Percentiles rank a stretch among this genome's conserved stretches.
Conservation (phyloP, 306 rosid genomes). For the Senna siamea region DNA sequence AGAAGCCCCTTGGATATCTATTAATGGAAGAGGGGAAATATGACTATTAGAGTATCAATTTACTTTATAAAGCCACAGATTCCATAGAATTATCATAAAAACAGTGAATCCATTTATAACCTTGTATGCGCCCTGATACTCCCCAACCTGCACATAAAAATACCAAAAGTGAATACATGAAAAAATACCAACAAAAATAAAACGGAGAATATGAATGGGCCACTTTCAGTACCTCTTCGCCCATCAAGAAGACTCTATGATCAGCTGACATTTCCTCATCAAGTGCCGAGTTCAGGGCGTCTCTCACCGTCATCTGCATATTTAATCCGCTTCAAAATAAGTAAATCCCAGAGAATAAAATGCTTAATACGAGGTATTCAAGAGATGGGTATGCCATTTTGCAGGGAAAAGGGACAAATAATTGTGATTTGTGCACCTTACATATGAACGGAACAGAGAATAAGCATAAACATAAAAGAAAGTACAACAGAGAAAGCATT, state of each 20-base stretch:
- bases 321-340: constrained; percentile 19
- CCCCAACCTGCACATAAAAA: constrained; percentile 79
- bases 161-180: constrained; percentile 33
- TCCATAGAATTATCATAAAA: neutral
- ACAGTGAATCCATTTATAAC: constrained; percentile 47
- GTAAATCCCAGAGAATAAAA: neutral
- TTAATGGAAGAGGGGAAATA: constrained; percentile 14
- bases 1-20: constrained; percentile 90
- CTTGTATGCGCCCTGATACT: constrained; percentile 99
- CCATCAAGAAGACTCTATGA: constrained; percentile 95
- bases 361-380: neutral
- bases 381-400: neutral
- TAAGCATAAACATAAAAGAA: neutral
- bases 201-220: neutral
- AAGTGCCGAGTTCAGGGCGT: constrained; percentile 90
- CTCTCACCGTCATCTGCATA: constrained; percentile 78
- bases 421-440: neutral
- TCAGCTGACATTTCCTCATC: constrained; percentile 99
- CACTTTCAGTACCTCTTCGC: constrained; percentile 77
- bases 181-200: neutral
- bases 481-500: neutral
- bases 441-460: neutral
- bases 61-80: constrained; percentile 7
- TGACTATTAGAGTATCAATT: neutral
- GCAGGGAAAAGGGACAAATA: neutral